Base-by-base conservation (phyloP, 1,284 basidiomycete genomes). In the Tilletia horrida region DNA sequence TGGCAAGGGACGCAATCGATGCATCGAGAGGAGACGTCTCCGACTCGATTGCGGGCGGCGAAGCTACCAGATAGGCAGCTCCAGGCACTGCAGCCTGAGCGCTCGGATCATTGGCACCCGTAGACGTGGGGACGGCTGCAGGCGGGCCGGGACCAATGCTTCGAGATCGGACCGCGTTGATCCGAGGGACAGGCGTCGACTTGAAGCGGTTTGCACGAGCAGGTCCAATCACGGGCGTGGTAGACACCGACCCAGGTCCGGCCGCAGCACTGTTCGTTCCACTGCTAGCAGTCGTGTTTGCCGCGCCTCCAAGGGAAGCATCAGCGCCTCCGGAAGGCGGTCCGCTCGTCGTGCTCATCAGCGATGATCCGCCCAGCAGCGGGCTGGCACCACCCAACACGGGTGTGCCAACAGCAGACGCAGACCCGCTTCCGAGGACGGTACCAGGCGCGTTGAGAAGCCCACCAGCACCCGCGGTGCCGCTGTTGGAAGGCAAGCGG, bases 11-110 rank as follows among this genome's bases (percentile, higher is more conserved):
- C 4, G 50, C 50, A 27, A 55, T 55, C 21, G 50, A 55, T 7
- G 50, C 50, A 21, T 55, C 50, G 11, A 55, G 25, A 25, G 50
- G 50, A 23, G 50, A 14, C 50, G 25, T 55, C 50, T 55, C 50
- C 21, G 25, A 7, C 50, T 55, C 50, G 13, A 55, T 14, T 21
- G 50, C 50, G 6, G 50, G 7, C 50, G 50, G 50, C 4, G 50
- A 55, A 14, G 50, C 50, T 6, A 55, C 25, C 6, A 55, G n/a
- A n/a, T n/a, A 25, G 7, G 21, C 18, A 48, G 45, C 45, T n/a
- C 45, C 45, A 18, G 16, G 16, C 16, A 6, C 18, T 4, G 16
- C 6, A 3, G 6, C 18, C 45, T 48, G 45, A 4, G 6, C 45
- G 18, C 45, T 23, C 4, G 45, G 45, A 3, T 23, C 45, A 48